Base-by-base conservation (phyloP, 441 rosid genomes). In the Codiaeum variegatum region DNA sequence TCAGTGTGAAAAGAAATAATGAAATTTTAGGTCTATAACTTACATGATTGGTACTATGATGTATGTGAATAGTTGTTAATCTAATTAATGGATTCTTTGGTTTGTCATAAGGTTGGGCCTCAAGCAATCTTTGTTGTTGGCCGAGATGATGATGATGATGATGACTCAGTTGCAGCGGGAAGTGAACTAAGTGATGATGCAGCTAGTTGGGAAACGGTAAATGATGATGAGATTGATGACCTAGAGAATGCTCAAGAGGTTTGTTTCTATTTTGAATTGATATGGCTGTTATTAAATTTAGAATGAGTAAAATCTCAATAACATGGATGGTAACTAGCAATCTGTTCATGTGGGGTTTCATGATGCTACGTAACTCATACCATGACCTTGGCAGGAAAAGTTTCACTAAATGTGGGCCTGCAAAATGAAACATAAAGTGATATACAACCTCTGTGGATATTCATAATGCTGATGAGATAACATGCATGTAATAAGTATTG, bases 181-280 rank as follows among this genome's bases (percentile, higher is more conserved):
- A 95, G 99, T 76, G 97, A 84, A 79, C 81, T 86, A 71, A 91
- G 97, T 75, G 95, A 87, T 71, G 96, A 84, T 83, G 90, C 88
- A 75, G 97, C 94, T 80, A 93, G 98, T 81, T 95, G 99, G 99
- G 98, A 95, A 86, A 95, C 99, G 15, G 82, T 91, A 84, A 75
- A 82, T 72, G 97, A 91, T 76, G 93, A 89, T 79, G 92, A 88
- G 77, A 85, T 76, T 83, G 93, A 78, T 64, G 83, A 82, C 78
- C 81, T 78, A 62, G 96, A 83, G 80, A 82, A 77, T 84, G 76
- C 73, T 71, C 85, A 76, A 83, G 92, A 89, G 99, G 98, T 95
- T 79, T 74, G 89, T 86, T 79, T 87, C 78, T 71, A 63, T 74
- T 47, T 64, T 18, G 69, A 66, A 77, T 68, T 71, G 70, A 9